phyloP scores from a whole-genome alignment of 768 basidiomycete genomes.

The Russula compacta region DNA sequence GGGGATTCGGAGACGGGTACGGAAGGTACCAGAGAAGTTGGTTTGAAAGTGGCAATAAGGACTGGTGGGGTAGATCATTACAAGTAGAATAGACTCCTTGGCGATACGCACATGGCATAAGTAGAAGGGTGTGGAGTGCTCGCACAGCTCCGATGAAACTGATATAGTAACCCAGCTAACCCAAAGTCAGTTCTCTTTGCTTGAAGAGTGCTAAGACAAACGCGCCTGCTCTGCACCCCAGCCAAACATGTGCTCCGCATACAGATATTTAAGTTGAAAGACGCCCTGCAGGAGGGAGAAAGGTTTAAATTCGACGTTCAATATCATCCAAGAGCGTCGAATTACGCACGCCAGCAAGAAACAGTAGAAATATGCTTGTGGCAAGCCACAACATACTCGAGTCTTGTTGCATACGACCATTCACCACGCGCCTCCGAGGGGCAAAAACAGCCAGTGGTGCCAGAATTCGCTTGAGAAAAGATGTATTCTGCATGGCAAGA shows the following conservation, averaged over 20 bases:
- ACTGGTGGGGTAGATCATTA: constrained; percentile 39
- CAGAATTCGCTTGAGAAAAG: constrained; percentile 33
- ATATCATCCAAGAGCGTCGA: not conserved
- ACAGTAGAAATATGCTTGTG: constrained; percentile 49
- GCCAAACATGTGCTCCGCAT: constrained; percentile 60
- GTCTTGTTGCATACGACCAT: constrained; percentile 36
- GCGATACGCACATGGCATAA: constrained; percentile 53
- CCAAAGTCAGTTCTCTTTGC: not conserved
- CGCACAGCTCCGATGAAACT: constrained; percentile 57
- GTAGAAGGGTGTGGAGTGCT: constrained; percentile 53
- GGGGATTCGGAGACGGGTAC: constrained; percentile 8
- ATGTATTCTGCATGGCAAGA: constrained; percentile 27
- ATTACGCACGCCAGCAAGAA: constrained; percentile 51
- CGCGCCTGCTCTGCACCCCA: constrained; percentile 55
- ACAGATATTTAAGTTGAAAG: constrained; percentile 69
- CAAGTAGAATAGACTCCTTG: not conserved
- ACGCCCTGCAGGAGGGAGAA: constrained; percentile 39
- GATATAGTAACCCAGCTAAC: constrained; percentile 64
- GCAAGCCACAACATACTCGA: constrained; percentile 71
- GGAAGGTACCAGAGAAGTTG: constrained; percentile 22
- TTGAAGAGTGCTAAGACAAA: not conserved
- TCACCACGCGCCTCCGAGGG: constrained; percentile 41
- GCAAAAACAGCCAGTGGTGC: constrained; percentile 62
- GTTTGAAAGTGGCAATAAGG: constrained; percentile 53
- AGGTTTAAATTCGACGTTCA: constrained; percentile 1